Base-by-base conservation (phyloP, 495 filamentous ascomycete genomes). In the Diplogelasinospora grovesii region DNA sequence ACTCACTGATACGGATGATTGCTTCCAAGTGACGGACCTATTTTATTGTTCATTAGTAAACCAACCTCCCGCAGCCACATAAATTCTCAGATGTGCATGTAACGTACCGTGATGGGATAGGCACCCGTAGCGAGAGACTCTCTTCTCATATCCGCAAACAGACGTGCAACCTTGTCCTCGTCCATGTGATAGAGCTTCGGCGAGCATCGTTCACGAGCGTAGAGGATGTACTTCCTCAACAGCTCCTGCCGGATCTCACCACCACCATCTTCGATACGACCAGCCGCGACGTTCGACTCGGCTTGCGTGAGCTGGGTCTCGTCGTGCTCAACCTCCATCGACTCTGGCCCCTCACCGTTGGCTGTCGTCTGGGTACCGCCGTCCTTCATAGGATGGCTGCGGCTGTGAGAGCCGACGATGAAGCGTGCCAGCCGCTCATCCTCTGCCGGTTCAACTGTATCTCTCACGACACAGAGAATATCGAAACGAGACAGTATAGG, bases 401-500 rank as follows among this genome's bases (percentile, higher is more conserved):
- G 82, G 45, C 82, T 82, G 60, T 99, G 93, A 3, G 85, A 92
- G 40, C 85, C 82, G 24, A 99, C 87, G 33, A 99, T 94, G 64
- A 99, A 99, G 32, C 80, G 81, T 27, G 93, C 93, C 9, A 99
- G 75, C 14, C 89, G 79, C 66, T 97, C 93, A 49, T 99, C 93
- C 59, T 96, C 86, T n/a, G 65, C 71, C 0, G 93, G 92, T 52
- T 97, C 90, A n/a, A 99, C 93, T 5, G 90, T 87, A 59, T 99
- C 93, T 21, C 93, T 83, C 21, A 99, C 89, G 18, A 99, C 93
- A 56, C 87, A 94, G 34, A 99, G 81, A 50, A 99, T 94, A 53
- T 99, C 93, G 65, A 99, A 99, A 76, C 93, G 93, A 8, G 90
- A 96, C 48, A 99, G 63, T 55, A 99, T 97, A 39, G 93, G 92